Conservation (phyloP, 1,139 yeast species). For the Protomyces inundatus region DNA sequence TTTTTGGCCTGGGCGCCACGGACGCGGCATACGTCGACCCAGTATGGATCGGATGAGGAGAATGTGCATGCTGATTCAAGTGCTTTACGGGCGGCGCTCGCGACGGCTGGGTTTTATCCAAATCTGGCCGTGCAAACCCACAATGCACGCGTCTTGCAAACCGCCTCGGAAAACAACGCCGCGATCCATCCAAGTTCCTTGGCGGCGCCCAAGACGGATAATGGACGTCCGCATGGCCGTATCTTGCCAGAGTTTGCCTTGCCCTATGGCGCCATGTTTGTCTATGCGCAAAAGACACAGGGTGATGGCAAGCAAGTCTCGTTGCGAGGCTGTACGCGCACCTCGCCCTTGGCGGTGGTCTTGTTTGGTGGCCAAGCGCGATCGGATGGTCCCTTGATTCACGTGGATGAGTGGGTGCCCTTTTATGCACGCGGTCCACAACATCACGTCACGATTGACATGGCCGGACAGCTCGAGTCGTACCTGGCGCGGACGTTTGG, state of each 20-base stretch:
- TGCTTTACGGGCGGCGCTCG: constrained; percentile 30
- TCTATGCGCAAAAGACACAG: constrained; percentile 19
- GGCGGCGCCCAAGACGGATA: constrained; percentile 7
- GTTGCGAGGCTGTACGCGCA: constrained; percentile 6
- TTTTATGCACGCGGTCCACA: constrained; percentile 23
- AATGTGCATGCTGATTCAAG: constrained; percentile 29
- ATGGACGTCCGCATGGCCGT: constrained; percentile 3
- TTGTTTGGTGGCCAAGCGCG: constrained; percentile 16
- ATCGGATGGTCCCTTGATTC: neutral
- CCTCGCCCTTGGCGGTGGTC: constrained; percentile 20
- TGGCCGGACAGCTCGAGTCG: neutral
- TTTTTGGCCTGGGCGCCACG: neutral
- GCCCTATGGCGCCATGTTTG: constrained; percentile 3
- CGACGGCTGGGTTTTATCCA: constrained; percentile 32
- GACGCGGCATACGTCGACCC: constrained; percentile 11
- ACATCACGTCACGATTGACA: neutral
- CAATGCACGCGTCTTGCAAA: constrained; percentile 27
- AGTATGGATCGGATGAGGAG: constrained; percentile 30
- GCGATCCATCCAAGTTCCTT: constrained; percentile 37
- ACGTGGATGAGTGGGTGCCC: constrained; percentile 22
- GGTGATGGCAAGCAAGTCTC: constrained; percentile 5
- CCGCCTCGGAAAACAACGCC: constrained; percentile 29
- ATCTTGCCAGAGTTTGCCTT: neutral
- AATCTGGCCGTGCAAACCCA: constrained; percentile 30
- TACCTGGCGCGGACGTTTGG: constrained; percentile 16